A percentile compares a stretch with the other conserved stretches of the same genome.
phyloP scores from a whole-genome alignment of 176 grass and related monocot genomes.

The Juncus inflexus region DNA sequence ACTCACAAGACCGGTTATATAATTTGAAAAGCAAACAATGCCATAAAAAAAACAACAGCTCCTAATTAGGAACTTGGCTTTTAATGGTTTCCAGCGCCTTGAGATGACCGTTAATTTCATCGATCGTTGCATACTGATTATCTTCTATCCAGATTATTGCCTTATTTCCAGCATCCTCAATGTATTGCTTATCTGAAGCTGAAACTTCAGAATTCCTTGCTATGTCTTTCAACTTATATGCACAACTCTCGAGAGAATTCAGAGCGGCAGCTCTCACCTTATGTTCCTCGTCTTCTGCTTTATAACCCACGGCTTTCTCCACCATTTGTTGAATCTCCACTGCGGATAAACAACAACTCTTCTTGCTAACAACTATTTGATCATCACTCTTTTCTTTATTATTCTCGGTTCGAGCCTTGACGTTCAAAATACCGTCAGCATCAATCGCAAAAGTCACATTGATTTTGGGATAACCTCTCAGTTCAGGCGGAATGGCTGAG shows the following conservation, averaged over 20 bases:
- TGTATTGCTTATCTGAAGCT: background rate
- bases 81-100: background rate
- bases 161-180: background rate
- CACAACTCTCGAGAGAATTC: conserved; percentile 11
- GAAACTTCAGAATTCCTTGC: background rate
- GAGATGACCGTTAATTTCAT: background rate
- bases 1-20: too few relatives aligned
- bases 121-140: background rate
- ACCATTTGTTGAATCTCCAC: conserved; percentile 1
- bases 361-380: background rate
- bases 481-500: background rate
- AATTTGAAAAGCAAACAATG: too few relatives aligned
- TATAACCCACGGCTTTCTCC: background rate
- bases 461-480: background rate
- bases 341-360: background rate
- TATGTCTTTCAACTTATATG: background rate
- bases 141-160: background rate
- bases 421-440: background rate
- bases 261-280: conserved; percentile 3
- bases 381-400: background rate
- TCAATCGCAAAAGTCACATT: background rate
- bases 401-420: background rate
- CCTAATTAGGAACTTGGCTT: background rate
- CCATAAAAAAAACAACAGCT: too few relatives aligned
- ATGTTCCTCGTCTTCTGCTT: conserved; percentile 9